Percentiles rank a stretch among this genome's conserved stretches.
Conservation (phyloP, 169 alveolate species). For the Plasmodium chabaudi region DNA sequence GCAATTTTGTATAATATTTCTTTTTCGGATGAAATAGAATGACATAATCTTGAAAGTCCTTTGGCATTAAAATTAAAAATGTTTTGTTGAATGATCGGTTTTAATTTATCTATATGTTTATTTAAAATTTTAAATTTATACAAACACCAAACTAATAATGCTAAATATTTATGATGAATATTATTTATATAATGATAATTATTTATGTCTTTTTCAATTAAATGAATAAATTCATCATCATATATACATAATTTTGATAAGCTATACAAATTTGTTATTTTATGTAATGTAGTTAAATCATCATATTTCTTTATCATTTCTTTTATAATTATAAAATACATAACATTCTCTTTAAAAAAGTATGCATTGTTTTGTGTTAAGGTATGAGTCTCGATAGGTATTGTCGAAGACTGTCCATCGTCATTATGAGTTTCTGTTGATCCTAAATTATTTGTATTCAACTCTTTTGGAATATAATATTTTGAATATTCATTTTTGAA, state of each 20-base stretch:
- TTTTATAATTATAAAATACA: conserved; percentile 26
- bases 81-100: conserved; percentile 36
- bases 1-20: conserved; percentile 50
- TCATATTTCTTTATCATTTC: conserved; percentile 35
- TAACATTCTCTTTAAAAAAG: conserved; percentile 52
- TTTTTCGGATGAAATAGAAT: conserved; percentile 32
- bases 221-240: conserved; percentile 40
- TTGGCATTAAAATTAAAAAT: conserved; percentile 46
- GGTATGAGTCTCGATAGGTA: conserved; percentile 6
- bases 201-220: conserved; percentile 55
- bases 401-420: too few species aligned
- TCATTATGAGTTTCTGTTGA: neutral
- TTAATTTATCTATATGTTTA: conserved; percentile 19
- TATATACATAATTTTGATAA: conserved; percentile 44
- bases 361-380: conserved; percentile 36
- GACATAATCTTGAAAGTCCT: conserved; percentile 64
- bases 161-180: conserved; percentile 66
- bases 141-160: conserved; percentile 66
- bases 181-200: conserved; percentile 65
- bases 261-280: conserved; percentile 43
- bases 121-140: conserved; percentile 40
- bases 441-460: neutral
- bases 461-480: conserved; percentile 13
- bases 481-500: conserved; percentile 22
- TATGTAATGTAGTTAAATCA: conserved; percentile 50